A percentile compares a stretch with the other conserved stretches of the same genome.
These are phyloP conservation scores for Dendrothele bispora DNA, from an alignment of 768 basidiomycete species.

Conservation along the genomic window DNA sequence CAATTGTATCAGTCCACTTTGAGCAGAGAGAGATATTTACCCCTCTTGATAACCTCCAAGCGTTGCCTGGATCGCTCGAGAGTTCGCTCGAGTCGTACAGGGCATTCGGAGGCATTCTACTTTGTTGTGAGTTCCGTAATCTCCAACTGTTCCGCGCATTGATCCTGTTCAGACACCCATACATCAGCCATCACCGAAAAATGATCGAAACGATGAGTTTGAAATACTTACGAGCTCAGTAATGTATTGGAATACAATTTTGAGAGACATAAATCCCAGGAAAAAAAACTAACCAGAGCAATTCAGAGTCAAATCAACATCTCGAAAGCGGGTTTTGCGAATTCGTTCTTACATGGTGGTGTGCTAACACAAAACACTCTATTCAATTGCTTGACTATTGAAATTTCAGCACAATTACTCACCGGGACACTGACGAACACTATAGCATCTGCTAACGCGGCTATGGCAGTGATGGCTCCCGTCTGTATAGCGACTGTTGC, in stretches of 20 bases:
- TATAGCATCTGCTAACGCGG: conserved; percentile 1
- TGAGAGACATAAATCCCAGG: conserved; percentile 6
- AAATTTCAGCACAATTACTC: not conserved
- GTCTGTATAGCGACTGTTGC: conserved; percentile 9
- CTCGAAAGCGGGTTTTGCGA: not conserved
- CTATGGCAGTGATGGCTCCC: conserved; percentile 5
- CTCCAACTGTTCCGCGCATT: too few species aligned
- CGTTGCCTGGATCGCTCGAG: too few species aligned
- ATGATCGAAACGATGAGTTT: too few species aligned
- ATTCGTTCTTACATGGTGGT: conserved; percentile 1
- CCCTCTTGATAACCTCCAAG: too few species aligned
- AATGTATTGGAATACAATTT: conserved; percentile 6
- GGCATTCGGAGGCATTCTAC: too few species aligned
- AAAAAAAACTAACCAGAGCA: not conserved
- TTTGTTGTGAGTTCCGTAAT: too few species aligned
- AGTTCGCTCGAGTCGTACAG: too few species aligned
- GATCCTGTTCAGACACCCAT: too few species aligned
- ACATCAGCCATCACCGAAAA: too few species aligned
- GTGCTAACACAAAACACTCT: not conserved
- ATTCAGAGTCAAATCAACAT: not conserved
- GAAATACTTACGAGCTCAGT: conserved; percentile 6
- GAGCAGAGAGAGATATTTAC: too few species aligned
- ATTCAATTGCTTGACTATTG: not conserved
- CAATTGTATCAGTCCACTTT: too few species aligned
- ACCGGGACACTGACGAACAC: conserved; percentile 8